These are phyloP conservation scores for Clonostachys rosea DNA, from an alignment of 2,329 filamentous ascomycete species.

Conservation along the genomic window DNA sequence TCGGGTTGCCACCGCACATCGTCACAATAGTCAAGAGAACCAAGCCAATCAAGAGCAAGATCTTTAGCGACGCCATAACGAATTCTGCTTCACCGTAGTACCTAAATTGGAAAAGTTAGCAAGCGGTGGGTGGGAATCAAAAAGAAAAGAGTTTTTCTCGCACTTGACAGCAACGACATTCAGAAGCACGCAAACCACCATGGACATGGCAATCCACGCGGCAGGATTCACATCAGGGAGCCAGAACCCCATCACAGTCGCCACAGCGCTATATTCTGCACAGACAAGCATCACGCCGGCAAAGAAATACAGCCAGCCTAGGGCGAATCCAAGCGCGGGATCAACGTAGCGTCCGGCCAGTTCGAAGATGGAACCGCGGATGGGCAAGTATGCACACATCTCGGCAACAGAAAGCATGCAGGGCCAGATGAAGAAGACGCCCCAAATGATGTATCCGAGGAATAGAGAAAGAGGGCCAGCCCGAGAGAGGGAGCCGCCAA, in stretches of 20 bases:
- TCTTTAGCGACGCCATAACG: slow-evolving; percentile 66
- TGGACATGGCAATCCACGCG: slow-evolving; percentile 32
- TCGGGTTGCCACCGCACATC: slow-evolving; percentile 79
- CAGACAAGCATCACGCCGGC: slow-evolving; percentile 23
- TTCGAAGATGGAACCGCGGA: slow-evolving; percentile 35
- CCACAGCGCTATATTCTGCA: slow-evolving; percentile 22
- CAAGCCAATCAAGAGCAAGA: slow-evolving; percentile 66
- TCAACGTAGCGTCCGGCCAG: slow-evolving; percentile 43
- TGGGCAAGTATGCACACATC: slow-evolving; percentile 44
- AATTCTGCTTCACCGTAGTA: slow-evolving; percentile 79
- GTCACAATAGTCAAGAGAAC: slow-evolving; percentile 75
- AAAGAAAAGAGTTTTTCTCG: not conserved
- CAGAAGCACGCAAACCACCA: slow-evolving; percentile 19
- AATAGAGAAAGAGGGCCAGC: slow-evolving; percentile 22
- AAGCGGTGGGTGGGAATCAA: too few relatives aligned
- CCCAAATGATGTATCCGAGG: slow-evolving; percentile 25
- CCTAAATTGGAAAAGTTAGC: too few relatives aligned
- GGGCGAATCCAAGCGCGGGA: slow-evolving; percentile 43
- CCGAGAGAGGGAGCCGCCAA: slow-evolving; percentile 20
- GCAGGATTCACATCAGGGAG: slow-evolving; percentile 22
- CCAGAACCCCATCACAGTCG: slow-evolving; percentile 26
- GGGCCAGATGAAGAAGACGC: slow-evolving; percentile 21
- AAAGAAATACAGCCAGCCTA: slow-evolving; percentile 32
- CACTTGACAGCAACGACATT: slow-evolving; percentile 19
- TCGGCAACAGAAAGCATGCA: slow-evolving; percentile 33